Percentiles rank a stretch among this genome's conserved stretches.
Conservation (phyloP, 2,329 filamentous ascomycete genomes). For the Penicillium digitatum region DNA sequence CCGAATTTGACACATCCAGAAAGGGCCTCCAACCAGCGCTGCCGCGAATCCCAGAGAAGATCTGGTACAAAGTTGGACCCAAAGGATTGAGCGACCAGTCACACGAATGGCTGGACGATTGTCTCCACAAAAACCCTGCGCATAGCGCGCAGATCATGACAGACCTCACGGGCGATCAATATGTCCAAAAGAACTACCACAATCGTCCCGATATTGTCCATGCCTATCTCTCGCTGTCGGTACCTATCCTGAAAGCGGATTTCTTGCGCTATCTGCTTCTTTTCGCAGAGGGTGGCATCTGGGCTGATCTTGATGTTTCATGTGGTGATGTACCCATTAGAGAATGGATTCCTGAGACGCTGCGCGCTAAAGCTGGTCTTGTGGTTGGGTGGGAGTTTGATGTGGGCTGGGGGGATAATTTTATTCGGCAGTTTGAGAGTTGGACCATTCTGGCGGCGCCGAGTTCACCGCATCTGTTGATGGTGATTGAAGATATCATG, state of each 20-base stretch:
- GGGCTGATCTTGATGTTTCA: slow-evolving; percentile 7
- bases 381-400: slow-evolving; percentile 10
- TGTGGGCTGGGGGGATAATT: not conserved
- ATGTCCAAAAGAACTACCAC: not conserved
- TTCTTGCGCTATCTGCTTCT: slow-evolving; percentile 6
- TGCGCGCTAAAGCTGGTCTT: not conserved
- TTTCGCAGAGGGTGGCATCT: not conserved
- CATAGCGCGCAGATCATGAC: slow-evolving; percentile 4
- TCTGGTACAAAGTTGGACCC: slow-evolving; percentile 7
- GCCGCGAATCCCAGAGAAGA: slow-evolving; percentile 1
- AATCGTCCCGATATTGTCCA: slow-evolving; percentile 2
- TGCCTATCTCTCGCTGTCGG: not conserved
- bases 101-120: not conserved
- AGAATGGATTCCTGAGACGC: not conserved
- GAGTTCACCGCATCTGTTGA: not conserved
- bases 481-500: slow-evolving; percentile 12
- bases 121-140: slow-evolving; percentile 4
- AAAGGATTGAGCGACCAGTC: slow-evolving; percentile 2
- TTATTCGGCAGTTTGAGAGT: slow-evolving; percentile 7
- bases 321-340: slow-evolving; percentile 4
- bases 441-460: slow-evolving; percentile 10
- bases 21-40: not conserved
- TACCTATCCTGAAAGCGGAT: slow-evolving; percentile 6
- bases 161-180: slow-evolving; percentile 1
- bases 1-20: not conserved